These are phyloP conservation scores for Themeda triandra DNA, from an alignment of 176 grass and related monocot genomes.

Conservation along the genomic window DNA sequence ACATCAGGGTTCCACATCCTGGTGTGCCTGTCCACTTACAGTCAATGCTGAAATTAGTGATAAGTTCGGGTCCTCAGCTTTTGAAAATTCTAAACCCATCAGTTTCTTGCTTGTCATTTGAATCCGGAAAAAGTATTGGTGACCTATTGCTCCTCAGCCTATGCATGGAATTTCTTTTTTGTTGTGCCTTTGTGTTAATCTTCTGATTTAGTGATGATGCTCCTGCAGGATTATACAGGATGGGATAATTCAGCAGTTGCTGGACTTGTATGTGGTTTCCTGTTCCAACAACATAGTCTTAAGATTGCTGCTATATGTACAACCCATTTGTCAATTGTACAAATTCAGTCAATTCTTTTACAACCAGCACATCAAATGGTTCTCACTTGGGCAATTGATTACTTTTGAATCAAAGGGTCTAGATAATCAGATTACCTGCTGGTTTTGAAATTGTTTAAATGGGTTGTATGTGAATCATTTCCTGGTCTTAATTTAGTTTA, in stretches of 20 bases:
- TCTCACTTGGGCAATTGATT: neutral
- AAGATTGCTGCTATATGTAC: neutral
- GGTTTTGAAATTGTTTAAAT: neutral
- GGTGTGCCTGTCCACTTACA: neutral
- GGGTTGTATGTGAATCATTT: neutral
- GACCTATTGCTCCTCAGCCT: neutral
- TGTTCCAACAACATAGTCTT: conserved; percentile 17
- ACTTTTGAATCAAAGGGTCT: neutral
- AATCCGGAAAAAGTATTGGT: neutral
- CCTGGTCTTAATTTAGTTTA: neutral
- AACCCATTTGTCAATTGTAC: neutral
- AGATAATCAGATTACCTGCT: neutral
- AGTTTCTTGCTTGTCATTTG: neutral
- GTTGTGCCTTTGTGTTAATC: conserved; percentile 13
- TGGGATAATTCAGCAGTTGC: conserved; percentile 59
- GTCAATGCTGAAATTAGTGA: neutral
- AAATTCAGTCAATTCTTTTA: neutral
- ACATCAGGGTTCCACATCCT: conserved; percentile 12
- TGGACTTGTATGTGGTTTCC: conserved; percentile 53
- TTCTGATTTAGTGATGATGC: conserved; percentile 25
- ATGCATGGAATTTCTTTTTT: neutral
- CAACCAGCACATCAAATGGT: neutral
- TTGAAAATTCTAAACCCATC: neutral
- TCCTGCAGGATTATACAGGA: conserved; percentile 61
- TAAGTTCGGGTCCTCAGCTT: neutral